Conservation (phyloP, 352 stramenopile genomes). For the Pilasporangium apinafurcum region DNA sequence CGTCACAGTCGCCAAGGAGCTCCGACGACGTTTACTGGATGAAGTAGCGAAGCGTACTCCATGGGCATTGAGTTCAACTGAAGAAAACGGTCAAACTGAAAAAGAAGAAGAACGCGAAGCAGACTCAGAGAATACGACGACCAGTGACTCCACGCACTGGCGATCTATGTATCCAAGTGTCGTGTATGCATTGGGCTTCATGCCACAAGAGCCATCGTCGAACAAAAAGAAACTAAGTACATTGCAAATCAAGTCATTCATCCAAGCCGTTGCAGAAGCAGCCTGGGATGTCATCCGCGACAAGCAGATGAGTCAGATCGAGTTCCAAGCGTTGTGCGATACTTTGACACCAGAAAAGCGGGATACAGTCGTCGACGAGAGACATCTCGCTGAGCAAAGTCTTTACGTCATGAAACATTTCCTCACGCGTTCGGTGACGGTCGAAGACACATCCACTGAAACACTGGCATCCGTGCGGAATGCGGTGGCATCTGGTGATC, state of each 20-base stretch:
- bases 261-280: conserved; percentile 65
- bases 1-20: conserved; percentile 30
- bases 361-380: conserved; percentile 14
- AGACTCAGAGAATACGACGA: not conserved
- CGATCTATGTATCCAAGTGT: conserved; percentile 66
- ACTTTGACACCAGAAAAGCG: conserved; percentile 29
- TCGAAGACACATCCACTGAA: conserved; percentile 40
- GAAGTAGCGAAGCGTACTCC: conserved; percentile 48
- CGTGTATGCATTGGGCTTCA: conserved; percentile 65
- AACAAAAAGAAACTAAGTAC: conserved; percentile 69
- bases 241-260: conserved; percentile 82
- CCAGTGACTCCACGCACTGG: conserved; percentile 22
- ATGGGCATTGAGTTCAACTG: conserved; percentile 44
- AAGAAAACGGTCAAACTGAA: conserved; percentile 3
- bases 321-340: conserved; percentile 77
- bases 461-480: conserved; percentile 41
- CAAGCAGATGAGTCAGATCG: conserved; percentile 45
- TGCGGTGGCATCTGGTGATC: conserved; percentile 53
- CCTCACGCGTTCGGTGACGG: conserved; percentile 44
- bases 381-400: conserved; percentile 24
- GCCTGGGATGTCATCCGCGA: conserved; percentile 55
- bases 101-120: conserved; percentile 1
- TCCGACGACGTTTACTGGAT: conserved; percentile 31
- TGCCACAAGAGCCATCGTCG: conserved; percentile 25
- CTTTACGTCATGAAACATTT: conserved; percentile 72